Evolutionary conservation across 2,329 filamentous ascomycete species (phyloP).

Genomic region (Fusarium heterosporum): DNA sequence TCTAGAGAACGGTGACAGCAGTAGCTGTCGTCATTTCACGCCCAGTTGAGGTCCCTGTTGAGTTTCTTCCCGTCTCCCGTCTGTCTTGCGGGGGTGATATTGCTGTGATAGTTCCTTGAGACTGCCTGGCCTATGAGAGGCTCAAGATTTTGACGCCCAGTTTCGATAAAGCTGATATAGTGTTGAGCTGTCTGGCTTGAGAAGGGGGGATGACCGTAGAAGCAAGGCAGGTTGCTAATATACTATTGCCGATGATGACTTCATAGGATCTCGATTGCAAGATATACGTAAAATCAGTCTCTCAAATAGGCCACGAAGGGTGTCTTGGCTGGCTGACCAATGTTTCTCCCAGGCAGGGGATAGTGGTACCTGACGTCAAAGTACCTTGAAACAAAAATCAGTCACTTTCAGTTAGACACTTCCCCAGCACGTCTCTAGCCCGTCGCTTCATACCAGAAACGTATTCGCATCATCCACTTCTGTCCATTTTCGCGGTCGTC

Average conservation of each 20-base stretch:
- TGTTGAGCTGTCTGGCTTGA: constrained; percentile 8
- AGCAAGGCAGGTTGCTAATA: constrained; percentile 17
- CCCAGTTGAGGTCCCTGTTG: not conserved
- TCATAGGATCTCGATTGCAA: constrained; percentile 31
- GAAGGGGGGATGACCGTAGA: constrained; percentile 1
- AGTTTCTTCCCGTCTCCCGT: constrained; percentile 25
- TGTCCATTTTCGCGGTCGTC: constrained; percentile 44
- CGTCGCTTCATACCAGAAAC: constrained; percentile 44
- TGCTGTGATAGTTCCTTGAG: not conserved
- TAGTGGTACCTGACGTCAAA: constrained; percentile 29
- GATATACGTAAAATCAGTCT: constrained; percentile 20
- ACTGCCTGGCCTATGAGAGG: constrained; percentile 14
- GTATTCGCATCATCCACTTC: constrained; percentile 44
- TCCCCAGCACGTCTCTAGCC: constrained; percentile 43
- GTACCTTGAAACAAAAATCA: constrained; percentile 41
- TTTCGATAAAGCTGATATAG: constrained; percentile 2
- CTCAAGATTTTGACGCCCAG: constrained; percentile 4
- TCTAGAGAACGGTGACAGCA: constrained; percentile 23
- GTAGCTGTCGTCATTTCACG: constrained; percentile 35
- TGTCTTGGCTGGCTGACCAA: constrained; percentile 29
- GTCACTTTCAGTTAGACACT: constrained; percentile 37
- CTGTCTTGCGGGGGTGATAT: constrained; percentile 7
- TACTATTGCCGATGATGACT: constrained; percentile 22
- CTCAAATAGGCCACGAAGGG: constrained; percentile 10
- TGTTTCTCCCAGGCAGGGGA: constrained; percentile 30